Conservation (phyloP, 495 filamentous ascomycete genomes). For the Haplographium delicatum region DNA sequence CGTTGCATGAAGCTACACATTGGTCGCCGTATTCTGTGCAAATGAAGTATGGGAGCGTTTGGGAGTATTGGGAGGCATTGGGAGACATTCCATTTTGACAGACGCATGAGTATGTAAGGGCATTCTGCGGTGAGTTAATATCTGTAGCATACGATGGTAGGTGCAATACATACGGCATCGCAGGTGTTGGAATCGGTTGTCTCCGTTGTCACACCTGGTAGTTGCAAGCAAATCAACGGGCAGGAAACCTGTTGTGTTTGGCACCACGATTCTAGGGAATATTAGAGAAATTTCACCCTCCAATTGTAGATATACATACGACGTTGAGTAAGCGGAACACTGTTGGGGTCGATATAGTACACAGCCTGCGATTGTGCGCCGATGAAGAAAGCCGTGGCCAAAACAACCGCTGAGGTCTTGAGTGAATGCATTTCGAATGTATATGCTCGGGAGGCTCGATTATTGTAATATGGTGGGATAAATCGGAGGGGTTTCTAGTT, state of each 20-base stretch:
- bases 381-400: conserved; percentile 37
- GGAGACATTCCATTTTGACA: conserved; percentile 68
- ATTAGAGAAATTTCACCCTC: neutral
- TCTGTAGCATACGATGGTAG: neutral
- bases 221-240: conserved; percentile 74
- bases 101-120: conserved; percentile 65
- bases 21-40: conserved; percentile 69
- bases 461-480: neutral
- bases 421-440: conserved; percentile 42
- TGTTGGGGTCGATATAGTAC: conserved; percentile 55
- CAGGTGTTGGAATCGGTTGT: conserved; percentile 58
- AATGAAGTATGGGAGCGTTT: conserved; percentile 80
- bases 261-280: conserved; percentile 53
- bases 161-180: conserved; percentile 54
- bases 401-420: conserved; percentile 37
- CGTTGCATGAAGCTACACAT: conserved; percentile 59
- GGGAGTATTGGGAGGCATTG: conserved; percentile 76
- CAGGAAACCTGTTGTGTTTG: conserved; percentile 58
- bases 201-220: conserved; percentile 45
- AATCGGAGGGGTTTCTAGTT: too few species aligned
- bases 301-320: conserved; percentile 28
- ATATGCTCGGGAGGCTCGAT: neutral
- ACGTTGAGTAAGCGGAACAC: conserved; percentile 45
- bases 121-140: too few species aligned
- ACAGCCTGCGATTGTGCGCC: conserved; percentile 29